phyloP scores from a whole-genome alignment of 371 early-diverging fungal species.

The Mucor circinelloides region DNA sequence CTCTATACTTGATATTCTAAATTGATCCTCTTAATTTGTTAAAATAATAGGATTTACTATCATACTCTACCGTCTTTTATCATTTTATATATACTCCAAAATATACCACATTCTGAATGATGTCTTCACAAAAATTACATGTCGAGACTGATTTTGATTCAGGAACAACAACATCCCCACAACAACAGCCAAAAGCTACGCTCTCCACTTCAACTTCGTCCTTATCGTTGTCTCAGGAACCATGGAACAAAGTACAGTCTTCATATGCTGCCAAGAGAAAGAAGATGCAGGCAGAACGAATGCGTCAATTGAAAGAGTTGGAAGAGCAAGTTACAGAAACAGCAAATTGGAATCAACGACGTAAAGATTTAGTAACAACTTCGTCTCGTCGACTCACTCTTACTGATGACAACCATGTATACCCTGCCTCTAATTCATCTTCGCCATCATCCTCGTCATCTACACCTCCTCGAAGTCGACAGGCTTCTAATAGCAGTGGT shows the following conservation, averaged over 20 bases:
- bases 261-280: slow-evolving; percentile 31
- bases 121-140: not conserved
- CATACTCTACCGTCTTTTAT: not conserved
- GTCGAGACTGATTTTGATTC: not conserved
- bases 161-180: not conserved
- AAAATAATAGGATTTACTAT: not conserved
- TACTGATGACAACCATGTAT: slow-evolving; percentile 16
- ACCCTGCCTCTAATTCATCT: slow-evolving; percentile 2
- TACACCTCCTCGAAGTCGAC: slow-evolving; percentile 1
- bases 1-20: not conserved
- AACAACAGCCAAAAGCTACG: not conserved
- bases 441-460: not conserved
- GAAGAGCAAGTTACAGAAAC: slow-evolving; percentile 45
- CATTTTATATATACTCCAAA: not conserved
- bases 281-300: slow-evolving; percentile 39
- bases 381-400: slow-evolving; percentile 13
- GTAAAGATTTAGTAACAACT: slow-evolving; percentile 30
- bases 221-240: slow-evolving; percentile 23
- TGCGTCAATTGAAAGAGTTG: slow-evolving; percentile 42
- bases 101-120: not conserved
- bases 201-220: slow-evolving; percentile 10
- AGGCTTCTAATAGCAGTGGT: not conserved
- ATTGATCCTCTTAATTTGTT: not conserved
- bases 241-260: slow-evolving; percentile 31
- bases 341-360: slow-evolving; percentile 34